Conservation (phyloP, 1,284 basidiomycete genomes). For the Sanghuangporus weigelae region DNA sequence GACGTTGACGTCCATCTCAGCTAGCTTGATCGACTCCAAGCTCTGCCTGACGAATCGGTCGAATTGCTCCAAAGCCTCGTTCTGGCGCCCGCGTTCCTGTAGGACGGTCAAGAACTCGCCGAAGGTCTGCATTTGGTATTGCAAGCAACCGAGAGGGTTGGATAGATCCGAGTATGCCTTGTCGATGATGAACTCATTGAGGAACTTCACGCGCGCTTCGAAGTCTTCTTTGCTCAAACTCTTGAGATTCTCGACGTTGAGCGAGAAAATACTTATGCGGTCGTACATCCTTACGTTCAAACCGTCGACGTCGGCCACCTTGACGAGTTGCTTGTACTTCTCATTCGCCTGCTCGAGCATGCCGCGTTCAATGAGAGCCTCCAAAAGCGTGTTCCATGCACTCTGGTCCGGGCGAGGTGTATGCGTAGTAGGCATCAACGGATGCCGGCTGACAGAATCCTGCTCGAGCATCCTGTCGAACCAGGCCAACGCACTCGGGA, state of each 20-base stretch:
- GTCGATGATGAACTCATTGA: conserved; percentile 23
- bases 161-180: not conserved
- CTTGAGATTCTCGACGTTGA: conserved; percentile 35
- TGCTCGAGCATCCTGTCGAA: conserved; percentile 58
- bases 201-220: conserved; percentile 26
- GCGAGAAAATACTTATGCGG: conserved; percentile 31
- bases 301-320: conserved; percentile 31
- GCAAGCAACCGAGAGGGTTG: not conserved
- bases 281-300: conserved; percentile 22
- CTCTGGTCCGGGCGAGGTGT: conserved; percentile 45
- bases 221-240: conserved; percentile 15
- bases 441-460: conserved; percentile 30
- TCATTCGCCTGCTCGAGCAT: conserved; percentile 52
- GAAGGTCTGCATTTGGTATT: not conserved
- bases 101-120: conserved; percentile 1
- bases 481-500: conserved; percentile 64
- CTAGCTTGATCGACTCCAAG: not conserved
- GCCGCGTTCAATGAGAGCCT: conserved; percentile 42
- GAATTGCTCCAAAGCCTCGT: not conserved
- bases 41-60: not conserved
- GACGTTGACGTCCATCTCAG: not conserved
- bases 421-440: conserved; percentile 35
- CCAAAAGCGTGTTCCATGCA: conserved; percentile 51
- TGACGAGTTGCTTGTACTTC: conserved; percentile 38
- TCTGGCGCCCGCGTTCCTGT: not conserved